Percentiles rank a stretch among this genome's conserved stretches.
Conservation (phyloP, 768 basidiomycete species). For the Filobasidium floriforme region DNA sequence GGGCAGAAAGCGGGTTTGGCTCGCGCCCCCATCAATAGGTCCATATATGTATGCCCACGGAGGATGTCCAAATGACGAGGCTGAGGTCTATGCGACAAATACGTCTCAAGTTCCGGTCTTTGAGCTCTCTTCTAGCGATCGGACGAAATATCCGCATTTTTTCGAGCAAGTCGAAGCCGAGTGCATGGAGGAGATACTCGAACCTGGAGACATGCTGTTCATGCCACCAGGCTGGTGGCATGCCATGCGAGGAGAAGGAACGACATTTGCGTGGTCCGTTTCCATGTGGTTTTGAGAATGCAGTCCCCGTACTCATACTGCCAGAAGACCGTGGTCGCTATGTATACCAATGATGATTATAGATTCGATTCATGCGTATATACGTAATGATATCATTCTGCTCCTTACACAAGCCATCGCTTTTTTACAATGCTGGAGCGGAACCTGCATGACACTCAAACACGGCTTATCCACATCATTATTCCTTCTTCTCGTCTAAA, state of each 20-base stretch:
- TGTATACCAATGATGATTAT: no score
- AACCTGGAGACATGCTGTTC: constrained; percentile 77
- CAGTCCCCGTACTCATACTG: neutral
- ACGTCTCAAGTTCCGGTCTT: constrained; percentile 81
- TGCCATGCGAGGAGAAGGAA: constrained; percentile 37
- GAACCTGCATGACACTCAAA: neutral
- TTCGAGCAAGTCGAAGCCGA: constrained; percentile 54
- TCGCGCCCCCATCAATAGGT: constrained; percentile 60
- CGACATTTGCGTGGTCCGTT: constrained; percentile 38
- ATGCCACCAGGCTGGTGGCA: constrained; percentile 64
- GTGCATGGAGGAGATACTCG: constrained; percentile 59
- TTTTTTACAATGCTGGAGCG: neutral
- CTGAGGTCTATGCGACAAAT: constrained; percentile 55
- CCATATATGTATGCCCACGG: constrained; percentile 53
- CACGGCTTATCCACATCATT: neutral
- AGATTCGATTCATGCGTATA: no score
- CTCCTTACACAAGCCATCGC: no score
- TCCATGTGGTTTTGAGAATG: constrained; percentile 40
- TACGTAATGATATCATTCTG: no score
- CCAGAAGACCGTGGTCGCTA: no score
- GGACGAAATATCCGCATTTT: constrained; percentile 52
- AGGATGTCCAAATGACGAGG: constrained; percentile 38
- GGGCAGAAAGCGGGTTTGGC: constrained; percentile 83
- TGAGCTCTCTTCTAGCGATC: constrained; percentile 5
- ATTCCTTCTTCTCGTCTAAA: constrained; percentile 18